These are phyloP conservation scores for Paraconiothyrium brasiliense DNA, from an alignment of 2,329 filamentous ascomycete species.

Conservation along the genomic window DNA sequence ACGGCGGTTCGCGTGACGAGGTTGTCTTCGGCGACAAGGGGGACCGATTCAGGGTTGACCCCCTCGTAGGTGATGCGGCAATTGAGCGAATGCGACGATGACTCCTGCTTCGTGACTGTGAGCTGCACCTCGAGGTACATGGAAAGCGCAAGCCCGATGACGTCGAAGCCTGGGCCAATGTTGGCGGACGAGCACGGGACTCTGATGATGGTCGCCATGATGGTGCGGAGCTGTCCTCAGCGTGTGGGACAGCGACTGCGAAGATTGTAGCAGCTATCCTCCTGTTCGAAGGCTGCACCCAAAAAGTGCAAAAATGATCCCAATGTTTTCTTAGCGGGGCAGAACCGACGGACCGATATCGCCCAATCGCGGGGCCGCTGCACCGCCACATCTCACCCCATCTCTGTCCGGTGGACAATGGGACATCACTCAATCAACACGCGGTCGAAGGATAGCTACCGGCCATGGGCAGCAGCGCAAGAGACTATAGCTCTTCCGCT, in stretches of 20 bases:
- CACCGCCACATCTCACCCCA: conserved; percentile 4
- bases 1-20: conserved; percentile 93
- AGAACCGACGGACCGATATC: conserved; percentile 13
- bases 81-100: conserved; percentile 73
- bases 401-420: not conserved
- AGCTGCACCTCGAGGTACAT: conserved; percentile 92
- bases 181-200: conserved; percentile 96
- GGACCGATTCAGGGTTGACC: conserved; percentile 79
- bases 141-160: conserved; percentile 92
- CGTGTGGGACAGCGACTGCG: conserved; percentile 9
- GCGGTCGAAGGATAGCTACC: not conserved
- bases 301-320: conserved; percentile 9
- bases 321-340: conserved; percentile 12
- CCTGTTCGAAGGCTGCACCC: not conserved
- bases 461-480: not conserved
- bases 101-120: conserved; percentile 68
- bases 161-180: conserved; percentile 96
- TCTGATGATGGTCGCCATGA: conserved; percentile 68
- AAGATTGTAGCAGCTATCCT: not conserved
- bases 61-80: conserved; percentile 93
- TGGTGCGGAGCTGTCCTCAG: conserved; percentile 11
- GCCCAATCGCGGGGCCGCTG: conserved; percentile 16
- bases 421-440: not conserved
- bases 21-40: conserved; percentile 84
- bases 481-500: not conserved